phyloP scores from a whole-genome alignment of 192 early-diverging fungal genomes.

The Gryganskiella cystojenkinii region DNA sequence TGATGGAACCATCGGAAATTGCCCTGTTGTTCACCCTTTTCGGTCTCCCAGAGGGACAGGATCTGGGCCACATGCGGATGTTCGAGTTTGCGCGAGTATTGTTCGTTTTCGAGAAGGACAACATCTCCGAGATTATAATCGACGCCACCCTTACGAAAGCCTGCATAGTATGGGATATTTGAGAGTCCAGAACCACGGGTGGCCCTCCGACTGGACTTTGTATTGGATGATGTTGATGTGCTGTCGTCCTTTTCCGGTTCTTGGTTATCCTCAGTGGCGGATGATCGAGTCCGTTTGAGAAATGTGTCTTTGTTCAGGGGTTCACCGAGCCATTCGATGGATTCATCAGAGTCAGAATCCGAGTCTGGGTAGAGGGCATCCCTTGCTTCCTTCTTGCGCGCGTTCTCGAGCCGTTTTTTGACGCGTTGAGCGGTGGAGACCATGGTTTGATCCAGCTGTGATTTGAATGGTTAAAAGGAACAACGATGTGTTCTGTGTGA shows the following conservation, averaged over 20 bases:
- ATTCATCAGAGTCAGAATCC: constrained; percentile 37
- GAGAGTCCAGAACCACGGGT: constrained; percentile 67
- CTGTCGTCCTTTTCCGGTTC: background rate
- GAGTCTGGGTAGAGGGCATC: constrained; percentile 14
- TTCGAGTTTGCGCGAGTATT: constrained; percentile 31
- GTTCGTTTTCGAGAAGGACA: constrained; percentile 47
- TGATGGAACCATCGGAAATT: constrained; percentile 69
- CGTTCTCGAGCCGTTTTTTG: constrained; percentile 26
- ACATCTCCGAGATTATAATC: constrained; percentile 48
- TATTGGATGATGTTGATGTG: background rate
- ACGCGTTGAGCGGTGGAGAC: constrained; percentile 18
- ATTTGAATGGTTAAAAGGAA: background rate
- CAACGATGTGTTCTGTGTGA: no score
- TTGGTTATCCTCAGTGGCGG: background rate
- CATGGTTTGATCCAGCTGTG: constrained; percentile 9
- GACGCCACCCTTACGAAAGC: constrained; percentile 56
- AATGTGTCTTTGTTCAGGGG: constrained; percentile 40
- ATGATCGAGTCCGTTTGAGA: constrained; percentile 3
- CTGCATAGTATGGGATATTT: constrained; percentile 61
- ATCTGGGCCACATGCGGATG: constrained; percentile 64
- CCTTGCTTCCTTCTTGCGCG: constrained; percentile 6
- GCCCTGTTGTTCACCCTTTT: constrained; percentile 55
- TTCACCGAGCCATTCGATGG: constrained; percentile 40
- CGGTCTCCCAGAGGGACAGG: constrained; percentile 65
- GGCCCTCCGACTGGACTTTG: constrained; percentile 52